Conservation (phyloP, 1,284 basidiomycete species). For the Laetiporus sulphureus region DNA sequence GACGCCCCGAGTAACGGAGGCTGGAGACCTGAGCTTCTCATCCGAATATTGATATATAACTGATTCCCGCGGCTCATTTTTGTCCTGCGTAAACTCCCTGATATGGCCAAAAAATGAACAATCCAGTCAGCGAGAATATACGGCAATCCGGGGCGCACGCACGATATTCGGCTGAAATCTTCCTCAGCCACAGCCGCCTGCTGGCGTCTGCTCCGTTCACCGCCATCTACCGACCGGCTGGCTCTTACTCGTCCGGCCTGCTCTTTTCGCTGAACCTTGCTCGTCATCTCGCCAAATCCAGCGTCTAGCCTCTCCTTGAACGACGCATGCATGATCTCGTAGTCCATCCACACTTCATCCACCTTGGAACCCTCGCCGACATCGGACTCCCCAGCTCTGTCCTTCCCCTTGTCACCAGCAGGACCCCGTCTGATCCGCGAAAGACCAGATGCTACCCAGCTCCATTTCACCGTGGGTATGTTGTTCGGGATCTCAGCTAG, state of each 20-base stretch:
- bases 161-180: constrained; percentile 19
- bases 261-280: too few species aligned
- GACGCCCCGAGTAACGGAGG: too few species aligned
- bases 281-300: constrained; percentile 16
- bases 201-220: neutral
- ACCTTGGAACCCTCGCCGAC: constrained; percentile 13
- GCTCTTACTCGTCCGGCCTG: constrained; percentile 1
- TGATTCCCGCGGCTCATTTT: constrained; percentile 4
- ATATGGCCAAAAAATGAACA: too few species aligned
- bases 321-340: constrained; percentile 38
- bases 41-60: too few species aligned
- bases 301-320: constrained; percentile 43
- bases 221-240: neutral
- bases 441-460: constrained; percentile 53
- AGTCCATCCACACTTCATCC: constrained; percentile 25
- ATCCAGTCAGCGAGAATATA: constrained; percentile 4
- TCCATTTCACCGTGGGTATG: constrained; percentile 59
- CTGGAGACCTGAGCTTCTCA: too few species aligned
- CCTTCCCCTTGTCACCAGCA: constrained; percentile 6
- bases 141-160: constrained; percentile 4
- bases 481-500: constrained; percentile 50
- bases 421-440: constrained; percentile 9
- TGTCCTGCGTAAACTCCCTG: constrained; percentile 19
- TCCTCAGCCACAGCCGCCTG: constrained; percentile 5
- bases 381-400: neutral